These are phyloP conservation scores for Extremus antarcticus DNA, from an alignment of 495 filamentous ascomycete genomes.

Conservation along the genomic window DNA sequence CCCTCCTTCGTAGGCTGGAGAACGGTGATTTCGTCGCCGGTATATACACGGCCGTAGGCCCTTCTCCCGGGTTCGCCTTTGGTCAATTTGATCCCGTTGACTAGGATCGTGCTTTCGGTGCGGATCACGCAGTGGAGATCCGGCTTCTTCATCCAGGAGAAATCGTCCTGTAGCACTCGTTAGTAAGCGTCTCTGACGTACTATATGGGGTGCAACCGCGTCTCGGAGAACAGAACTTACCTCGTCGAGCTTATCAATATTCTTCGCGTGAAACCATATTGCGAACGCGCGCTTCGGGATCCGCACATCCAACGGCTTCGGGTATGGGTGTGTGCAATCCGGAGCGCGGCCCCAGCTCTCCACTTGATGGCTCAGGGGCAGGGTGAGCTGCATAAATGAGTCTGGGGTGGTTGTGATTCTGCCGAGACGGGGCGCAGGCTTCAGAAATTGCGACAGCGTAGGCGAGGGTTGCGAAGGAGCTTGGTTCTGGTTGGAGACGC, in stretches of 20 bases:
- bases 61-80: constrained; percentile 16
- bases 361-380: constrained; percentile 52
- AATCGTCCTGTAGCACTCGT: too few species aligned
- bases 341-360: constrained; percentile 64
- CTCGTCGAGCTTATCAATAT: constrained; percentile 40
- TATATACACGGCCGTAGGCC: constrained; percentile 56
- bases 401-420: constrained; percentile 33
- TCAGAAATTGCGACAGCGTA: constrained; percentile 17
- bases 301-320: constrained; percentile 46
- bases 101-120: constrained; percentile 60
- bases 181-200: too few species aligned
- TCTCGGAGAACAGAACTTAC: too few species aligned
- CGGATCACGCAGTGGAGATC: constrained; percentile 54
- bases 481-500: not conserved
- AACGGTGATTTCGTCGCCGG: constrained; percentile 60
- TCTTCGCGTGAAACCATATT: constrained; percentile 58
- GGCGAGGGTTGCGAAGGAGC: too few species aligned
- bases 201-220: too few species aligned
- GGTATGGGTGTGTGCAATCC: constrained; percentile 50
- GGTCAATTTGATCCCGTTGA: constrained; percentile 55
- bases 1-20: constrained; percentile 37
- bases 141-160: constrained; percentile 44
- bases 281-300: constrained; percentile 76
- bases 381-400: constrained; percentile 43
- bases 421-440: constrained; percentile 36